Conservation (phyloP, 108 stramenopile species). For the Pelagomonas calceolata region DNA sequence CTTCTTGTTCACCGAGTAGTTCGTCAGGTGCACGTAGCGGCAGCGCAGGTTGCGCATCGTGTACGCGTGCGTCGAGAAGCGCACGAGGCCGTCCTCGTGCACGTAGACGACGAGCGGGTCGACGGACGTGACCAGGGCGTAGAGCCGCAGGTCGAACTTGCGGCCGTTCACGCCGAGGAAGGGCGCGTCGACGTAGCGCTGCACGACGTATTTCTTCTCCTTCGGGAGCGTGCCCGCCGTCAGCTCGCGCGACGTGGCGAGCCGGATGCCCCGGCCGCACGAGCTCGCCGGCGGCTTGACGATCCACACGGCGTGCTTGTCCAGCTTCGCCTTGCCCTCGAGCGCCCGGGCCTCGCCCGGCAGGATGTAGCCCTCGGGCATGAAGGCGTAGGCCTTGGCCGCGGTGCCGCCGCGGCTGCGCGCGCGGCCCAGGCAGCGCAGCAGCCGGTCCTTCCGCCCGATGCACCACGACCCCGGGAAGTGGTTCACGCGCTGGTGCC, state of each 20-base stretch:
- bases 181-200: constrained; percentile 10
- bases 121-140: constrained; percentile 14
- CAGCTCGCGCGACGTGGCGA: constrained; percentile 27
- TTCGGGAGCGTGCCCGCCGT: constrained; percentile 2
- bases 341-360: constrained; percentile 25
- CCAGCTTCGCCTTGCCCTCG: background rate
- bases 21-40: constrained; percentile 46
- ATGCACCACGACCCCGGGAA: constrained; percentile 48
- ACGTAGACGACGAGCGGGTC: constrained; percentile 21
- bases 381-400: constrained; percentile 14
- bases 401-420: constrained; percentile 6
- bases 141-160: constrained; percentile 20
- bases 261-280: constrained; percentile 39
- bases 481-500: constrained; percentile 49
- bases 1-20: constrained; percentile 56
- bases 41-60: constrained; percentile 27
- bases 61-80: constrained; percentile 19
- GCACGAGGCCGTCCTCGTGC: constrained; percentile 22
- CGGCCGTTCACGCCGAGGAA: constrained; percentile 14
- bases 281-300: constrained; percentile 40
- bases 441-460: constrained; percentile 48
- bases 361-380: constrained; percentile 40
- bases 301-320: constrained; percentile 21
- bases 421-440: constrained; percentile 25
- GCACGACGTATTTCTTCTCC: constrained; percentile 12